Evolutionary conservation across 2,329 filamentous ascomycete species (phyloP).

Genomic region (Aspergillus vadensis): DNA sequence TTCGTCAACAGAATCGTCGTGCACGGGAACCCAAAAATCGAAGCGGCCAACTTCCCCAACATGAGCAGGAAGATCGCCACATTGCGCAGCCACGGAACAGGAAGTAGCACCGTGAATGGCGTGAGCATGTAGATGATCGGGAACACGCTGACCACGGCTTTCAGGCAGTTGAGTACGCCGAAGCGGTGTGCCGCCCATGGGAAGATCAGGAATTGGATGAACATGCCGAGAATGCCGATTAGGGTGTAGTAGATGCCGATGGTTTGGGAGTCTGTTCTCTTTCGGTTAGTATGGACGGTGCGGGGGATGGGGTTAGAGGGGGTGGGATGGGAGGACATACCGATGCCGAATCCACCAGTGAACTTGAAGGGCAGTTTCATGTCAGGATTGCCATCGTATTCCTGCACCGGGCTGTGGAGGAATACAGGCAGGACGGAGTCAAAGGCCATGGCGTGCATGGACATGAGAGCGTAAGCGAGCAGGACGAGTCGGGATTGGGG

Average conservation of each 20-base stretch:
- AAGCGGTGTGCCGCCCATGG: slow-evolving; percentile 71
- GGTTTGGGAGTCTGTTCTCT: slow-evolving; percentile 60
- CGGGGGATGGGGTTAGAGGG: slow-evolving; percentile 1
- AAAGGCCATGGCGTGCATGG: slow-evolving; percentile 78
- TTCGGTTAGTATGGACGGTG: neutral
- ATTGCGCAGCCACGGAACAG: slow-evolving; percentile 54
- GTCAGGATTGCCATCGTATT: slow-evolving; percentile 56
- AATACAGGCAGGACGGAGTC: slow-evolving; percentile 90
- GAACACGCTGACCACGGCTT: slow-evolving; percentile 65
- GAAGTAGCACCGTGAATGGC: slow-evolving; percentile 73
- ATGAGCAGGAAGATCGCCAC: slow-evolving; percentile 66
- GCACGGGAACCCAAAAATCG: slow-evolving; percentile 86
- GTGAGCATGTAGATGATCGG: slow-evolving; percentile 78
- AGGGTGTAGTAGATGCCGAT: slow-evolving; percentile 86
- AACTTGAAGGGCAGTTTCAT: slow-evolving; percentile 77
- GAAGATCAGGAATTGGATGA: slow-evolving; percentile 85
- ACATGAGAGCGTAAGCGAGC: slow-evolving; percentile 75
- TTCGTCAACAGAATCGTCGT: slow-evolving; percentile 90
- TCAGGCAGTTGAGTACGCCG: slow-evolving; percentile 74
- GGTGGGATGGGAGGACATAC: slow-evolving; percentile 24
- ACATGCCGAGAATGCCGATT: slow-evolving; percentile 76
- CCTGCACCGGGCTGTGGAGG: slow-evolving; percentile 70
- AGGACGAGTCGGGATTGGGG: slow-evolving; percentile 75
- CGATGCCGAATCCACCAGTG: slow-evolving; percentile 73
- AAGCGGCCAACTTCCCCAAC: slow-evolving; percentile 70